Percentiles rank a stretch among this genome's conserved stretches.
These are phyloP conservation scores for Globisporangium radiosum DNA, from an alignment of 352 stramenopile species.

Conservation along the genomic window DNA sequence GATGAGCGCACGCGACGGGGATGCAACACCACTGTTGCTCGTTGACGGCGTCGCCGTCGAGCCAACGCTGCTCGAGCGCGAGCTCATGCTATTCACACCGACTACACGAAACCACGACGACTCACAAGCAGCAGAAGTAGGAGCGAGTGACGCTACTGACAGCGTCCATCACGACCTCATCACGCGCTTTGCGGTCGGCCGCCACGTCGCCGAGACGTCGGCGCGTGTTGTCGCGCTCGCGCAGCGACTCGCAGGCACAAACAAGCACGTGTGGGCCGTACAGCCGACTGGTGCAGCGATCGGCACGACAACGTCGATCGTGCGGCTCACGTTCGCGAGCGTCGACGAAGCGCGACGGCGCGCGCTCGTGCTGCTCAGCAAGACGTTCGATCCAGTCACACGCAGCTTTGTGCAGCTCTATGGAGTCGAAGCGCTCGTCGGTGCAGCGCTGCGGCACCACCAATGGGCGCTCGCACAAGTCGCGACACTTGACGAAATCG, in stretches of 20 bases:
- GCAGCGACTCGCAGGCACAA: constrained; percentile 23
- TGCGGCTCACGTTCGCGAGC: constrained; percentile 68
- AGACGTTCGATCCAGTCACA: constrained; percentile 67
- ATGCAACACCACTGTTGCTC: constrained; percentile 46
- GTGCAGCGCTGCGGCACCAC: constrained; percentile 44
- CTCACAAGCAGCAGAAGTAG: not conserved
- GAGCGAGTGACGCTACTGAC: not conserved
- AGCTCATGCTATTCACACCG: constrained; percentile 30
- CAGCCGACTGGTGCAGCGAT: constrained; percentile 19
- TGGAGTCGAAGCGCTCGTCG: constrained; percentile 49
- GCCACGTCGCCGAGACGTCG: constrained; percentile 27
- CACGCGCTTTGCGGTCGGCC: constrained; percentile 27
- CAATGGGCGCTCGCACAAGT: constrained; percentile 55
- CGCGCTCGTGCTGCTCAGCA: constrained; percentile 57
- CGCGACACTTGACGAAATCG: constrained; percentile 22
- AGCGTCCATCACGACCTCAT: constrained; percentile 19
- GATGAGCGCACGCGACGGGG: constrained; percentile 48
- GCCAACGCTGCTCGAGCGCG: constrained; percentile 51
- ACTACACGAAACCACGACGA: not conserved
- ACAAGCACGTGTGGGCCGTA: constrained; percentile 11
- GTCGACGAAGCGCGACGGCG: constrained; percentile 60
- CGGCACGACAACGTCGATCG: constrained; percentile 30
- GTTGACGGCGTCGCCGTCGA: constrained; percentile 47
- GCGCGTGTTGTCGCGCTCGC: constrained; percentile 39
- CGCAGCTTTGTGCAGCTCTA: constrained; percentile 54